Evolutionary conservation across 108 stramenopile genomes (phyloP), one percentile per base, ranked within the genome.

Genomic region (Nitzschia palea): DNA sequence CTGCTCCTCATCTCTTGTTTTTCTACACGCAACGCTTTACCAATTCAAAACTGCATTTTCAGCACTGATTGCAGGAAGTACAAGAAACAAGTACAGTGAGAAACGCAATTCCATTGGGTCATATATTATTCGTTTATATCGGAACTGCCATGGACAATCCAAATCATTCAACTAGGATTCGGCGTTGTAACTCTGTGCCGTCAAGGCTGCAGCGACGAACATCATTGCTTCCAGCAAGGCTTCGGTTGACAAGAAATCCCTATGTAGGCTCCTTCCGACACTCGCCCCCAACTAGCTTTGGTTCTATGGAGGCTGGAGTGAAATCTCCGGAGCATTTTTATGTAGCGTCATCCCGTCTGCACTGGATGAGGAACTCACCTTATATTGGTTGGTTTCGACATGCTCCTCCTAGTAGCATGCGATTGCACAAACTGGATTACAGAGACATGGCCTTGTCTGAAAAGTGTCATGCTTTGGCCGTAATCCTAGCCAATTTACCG

Each of bases 251-350:
- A 29, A 78, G 56, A 9, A 84, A 80, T 70, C 83, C 83, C 0
- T 77, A 84, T 44, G 55, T 84, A 18, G 83, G 83, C 1, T 77
- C 62, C 30, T 79, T 84, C 45, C 78, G 83, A 14, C 83, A 84
- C 61, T 67, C 80, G 10, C 80, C 83, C 54, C 83, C 83, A 15
- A 58, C 74, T 27, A 76, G 64, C 48, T 76, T 74, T 32, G 51
- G 65, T 4, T 74, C 73, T 14, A 67, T 74, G 73, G 62, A 53
- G 29, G 66, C 73, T 15, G 31, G 53, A 14, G 25, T 55, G 22
- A 35, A 25, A 43, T 17, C 1, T 20, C 6, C 47, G 23, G 54
- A 44, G 22, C 40, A 63, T 50, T 48, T 47, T 30, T 50, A 48
- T 40, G 47, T 34, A n/a, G 28, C 62, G 44, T 26, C 57, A 20